A percentile compares a stretch with the other conserved stretches of the same genome.
Conservation (phyloP, 2,329 filamentous ascomycete species). For the Microcera coccophila region DNA sequence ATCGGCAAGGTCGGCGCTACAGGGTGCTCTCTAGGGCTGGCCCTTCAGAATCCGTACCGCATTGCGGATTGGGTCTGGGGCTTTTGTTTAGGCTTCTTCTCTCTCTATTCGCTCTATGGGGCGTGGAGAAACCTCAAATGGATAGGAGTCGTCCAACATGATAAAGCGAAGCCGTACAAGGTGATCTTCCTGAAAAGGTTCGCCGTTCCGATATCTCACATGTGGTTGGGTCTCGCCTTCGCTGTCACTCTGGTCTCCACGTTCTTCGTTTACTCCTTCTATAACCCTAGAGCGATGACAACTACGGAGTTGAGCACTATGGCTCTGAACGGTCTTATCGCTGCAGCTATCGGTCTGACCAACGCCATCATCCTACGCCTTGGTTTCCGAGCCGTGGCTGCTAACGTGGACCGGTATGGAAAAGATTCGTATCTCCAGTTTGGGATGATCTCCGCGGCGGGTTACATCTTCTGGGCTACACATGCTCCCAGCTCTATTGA, state of each 20-base stretch:
- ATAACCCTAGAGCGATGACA: conserved; percentile 9
- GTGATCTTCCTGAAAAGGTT: conserved; percentile 7
- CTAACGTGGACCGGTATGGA: conserved; percentile 18
- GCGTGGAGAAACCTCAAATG: conserved; percentile 17
- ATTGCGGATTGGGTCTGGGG: conserved; percentile 21
- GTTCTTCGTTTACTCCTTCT: conserved; percentile 17
- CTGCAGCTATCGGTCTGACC: conserved; percentile 14
- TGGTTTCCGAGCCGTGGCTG: neutral
- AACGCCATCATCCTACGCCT: conserved; percentile 8
- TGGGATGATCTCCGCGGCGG: conserved; percentile 4
- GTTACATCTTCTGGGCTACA: conserved; percentile 2
- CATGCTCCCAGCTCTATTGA: neutral
- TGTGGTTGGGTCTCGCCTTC: conserved; percentile 15
- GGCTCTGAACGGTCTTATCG: conserved; percentile 10
- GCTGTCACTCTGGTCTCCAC: conserved; percentile 13
- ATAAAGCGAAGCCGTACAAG: conserved; percentile 9
- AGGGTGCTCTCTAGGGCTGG: conserved; percentile 16
- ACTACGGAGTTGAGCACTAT: conserved; percentile 8
- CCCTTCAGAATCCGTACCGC: conserved; percentile 18
- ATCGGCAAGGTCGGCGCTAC: conserved; percentile 14
- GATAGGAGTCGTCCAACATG: conserved; percentile 10
- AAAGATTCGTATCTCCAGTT: conserved; percentile 14
- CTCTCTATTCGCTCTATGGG: conserved; percentile 15
- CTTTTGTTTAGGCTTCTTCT: conserved; percentile 19
- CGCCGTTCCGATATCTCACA: conserved; percentile 15